Evolutionary conservation across 257 asterid genomes (phyloP).

Genomic region (Echium plantagineum): DNA sequence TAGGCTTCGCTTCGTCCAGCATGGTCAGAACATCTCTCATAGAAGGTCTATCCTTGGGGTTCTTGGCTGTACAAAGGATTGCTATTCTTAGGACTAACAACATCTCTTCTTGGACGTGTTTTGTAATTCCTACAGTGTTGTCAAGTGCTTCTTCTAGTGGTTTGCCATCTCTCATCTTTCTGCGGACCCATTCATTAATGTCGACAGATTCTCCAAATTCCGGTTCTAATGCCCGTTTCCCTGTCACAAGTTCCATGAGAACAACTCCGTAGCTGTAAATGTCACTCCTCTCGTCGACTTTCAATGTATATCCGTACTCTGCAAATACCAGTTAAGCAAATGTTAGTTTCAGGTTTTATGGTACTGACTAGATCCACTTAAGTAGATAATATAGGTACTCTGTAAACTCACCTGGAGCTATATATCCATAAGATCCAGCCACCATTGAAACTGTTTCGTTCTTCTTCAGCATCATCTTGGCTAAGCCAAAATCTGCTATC

Average conservation of each 20-base stretch:
- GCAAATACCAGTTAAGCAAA: constrained; percentile 15
- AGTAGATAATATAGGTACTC: background rate
- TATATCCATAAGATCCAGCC: constrained; percentile 72
- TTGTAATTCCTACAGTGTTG: constrained; percentile 24
- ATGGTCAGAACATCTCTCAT: constrained; percentile 43
- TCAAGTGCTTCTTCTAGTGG: constrained; percentile 30
- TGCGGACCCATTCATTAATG: constrained; percentile 33
- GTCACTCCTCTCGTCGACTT: constrained; percentile 61
- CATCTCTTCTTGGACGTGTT: constrained; percentile 45
- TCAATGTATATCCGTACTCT: constrained; percentile 58
- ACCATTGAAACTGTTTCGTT: constrained; percentile 67
- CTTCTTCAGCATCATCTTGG: constrained; percentile 41
- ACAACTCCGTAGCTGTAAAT: constrained; percentile 75
- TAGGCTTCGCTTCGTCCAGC: constrained; percentile 42
- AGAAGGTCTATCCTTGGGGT: constrained; percentile 40
- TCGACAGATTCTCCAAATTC: constrained; percentile 42
- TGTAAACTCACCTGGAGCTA: constrained; percentile 58
- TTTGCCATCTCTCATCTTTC: constrained; percentile 23
- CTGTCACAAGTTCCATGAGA: constrained; percentile 55
- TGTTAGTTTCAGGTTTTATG: background rate
- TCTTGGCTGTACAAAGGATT: constrained; percentile 34
- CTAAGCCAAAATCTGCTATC: constrained; percentile 59
- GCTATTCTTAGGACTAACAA: constrained; percentile 33
- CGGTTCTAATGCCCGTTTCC: constrained; percentile 50
- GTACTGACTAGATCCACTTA: background rate